A percentile compares a stretch with the other conserved stretches of the same genome.
Evolutionary conservation across 2,329 filamentous ascomycete genomes (phyloP).

Genomic region (Aspergillus nomiae): DNA sequence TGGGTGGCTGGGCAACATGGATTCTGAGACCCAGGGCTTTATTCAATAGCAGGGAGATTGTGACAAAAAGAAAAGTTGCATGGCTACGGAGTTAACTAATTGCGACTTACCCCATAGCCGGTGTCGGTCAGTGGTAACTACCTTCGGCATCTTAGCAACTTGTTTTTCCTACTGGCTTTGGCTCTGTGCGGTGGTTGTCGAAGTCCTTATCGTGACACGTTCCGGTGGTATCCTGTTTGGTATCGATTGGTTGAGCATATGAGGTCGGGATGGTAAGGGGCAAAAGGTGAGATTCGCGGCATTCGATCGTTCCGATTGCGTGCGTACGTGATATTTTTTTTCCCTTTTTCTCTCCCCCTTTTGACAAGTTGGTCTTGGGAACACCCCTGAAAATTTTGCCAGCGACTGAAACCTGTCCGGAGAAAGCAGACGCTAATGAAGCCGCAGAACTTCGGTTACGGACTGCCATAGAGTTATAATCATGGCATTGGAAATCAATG

Average conservation of each 20-base stretch:
- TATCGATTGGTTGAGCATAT: neutral
- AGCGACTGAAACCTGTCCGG: constrained; percentile 4
- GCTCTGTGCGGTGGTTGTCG: neutral
- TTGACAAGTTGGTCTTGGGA: constrained; percentile 9
- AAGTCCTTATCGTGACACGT: neutral
- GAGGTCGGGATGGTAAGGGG: neutral
- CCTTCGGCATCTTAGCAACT: constrained; percentile 1
- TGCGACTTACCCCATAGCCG: constrained; percentile 6
- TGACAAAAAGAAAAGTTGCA: constrained; percentile 12
- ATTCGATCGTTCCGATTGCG: neutral
- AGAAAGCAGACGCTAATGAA: constrained; percentile 18
- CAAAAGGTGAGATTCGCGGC: neutral
- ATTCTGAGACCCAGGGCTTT: constrained; percentile 8
- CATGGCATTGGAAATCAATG: constrained; percentile 37
- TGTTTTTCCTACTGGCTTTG: neutral
- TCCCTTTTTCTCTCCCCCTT: neutral
- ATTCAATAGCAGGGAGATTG: constrained; percentile 7
- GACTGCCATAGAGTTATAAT: constrained; percentile 3
- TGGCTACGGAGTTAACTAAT: constrained; percentile 15
- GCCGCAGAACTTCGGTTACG: constrained; percentile 22
- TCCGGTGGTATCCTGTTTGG: neutral
- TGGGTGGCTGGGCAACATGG: constrained; percentile 28
- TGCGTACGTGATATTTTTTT: neutral
- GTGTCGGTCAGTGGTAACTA: constrained; percentile 1
- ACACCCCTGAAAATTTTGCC: constrained; percentile 1